phyloP scores from a whole-genome alignment of 805 yeast species.

The Saturnispora silvae region DNA sequence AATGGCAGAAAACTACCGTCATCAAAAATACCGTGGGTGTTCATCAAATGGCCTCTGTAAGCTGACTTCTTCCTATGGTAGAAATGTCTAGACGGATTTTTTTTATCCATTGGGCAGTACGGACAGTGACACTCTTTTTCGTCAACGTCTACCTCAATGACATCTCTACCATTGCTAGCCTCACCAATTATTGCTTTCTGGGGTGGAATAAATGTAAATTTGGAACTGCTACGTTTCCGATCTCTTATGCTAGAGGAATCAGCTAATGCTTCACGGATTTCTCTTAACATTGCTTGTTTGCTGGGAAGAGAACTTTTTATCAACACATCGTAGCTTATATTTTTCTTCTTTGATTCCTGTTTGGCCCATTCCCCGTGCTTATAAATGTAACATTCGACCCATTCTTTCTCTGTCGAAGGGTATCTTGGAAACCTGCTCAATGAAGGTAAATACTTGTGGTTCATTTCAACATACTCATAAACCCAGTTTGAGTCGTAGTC shows the following conservation, averaged over 20 bases:
- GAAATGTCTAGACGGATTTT: constrained; percentile 8
- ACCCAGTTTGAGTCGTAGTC: constrained; percentile 6
- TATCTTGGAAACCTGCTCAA: constrained; percentile 10
- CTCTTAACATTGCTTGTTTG: not conserved
- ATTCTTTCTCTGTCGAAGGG: constrained; percentile 2
- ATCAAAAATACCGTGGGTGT: constrained; percentile 14
- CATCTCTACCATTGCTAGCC: not conserved
- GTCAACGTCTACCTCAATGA: constrained; percentile 5
- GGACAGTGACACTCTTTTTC: constrained; percentile 10
- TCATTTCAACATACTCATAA: constrained; percentile 5
- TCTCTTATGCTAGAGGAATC: constrained; percentile 1
- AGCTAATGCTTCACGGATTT: not conserved
- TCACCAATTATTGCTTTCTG: constrained; percentile 3
- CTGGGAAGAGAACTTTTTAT: not conserved
- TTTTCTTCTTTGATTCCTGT: not conserved
- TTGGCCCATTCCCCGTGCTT: constrained; percentile 5
- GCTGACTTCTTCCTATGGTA: constrained; percentile 13
- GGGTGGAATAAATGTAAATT: constrained; percentile 2
- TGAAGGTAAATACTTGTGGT: constrained; percentile 8
- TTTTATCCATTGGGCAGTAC: constrained; percentile 4
- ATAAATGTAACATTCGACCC: constrained; percentile 6
- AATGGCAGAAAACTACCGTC: constrained; percentile 6
- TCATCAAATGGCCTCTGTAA: constrained; percentile 13
- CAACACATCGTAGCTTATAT: not conserved
- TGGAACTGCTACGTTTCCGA: not conserved